Base-by-base conservation (phyloP, 306 rosid genomes). In the Rosa multiflora region DNA sequence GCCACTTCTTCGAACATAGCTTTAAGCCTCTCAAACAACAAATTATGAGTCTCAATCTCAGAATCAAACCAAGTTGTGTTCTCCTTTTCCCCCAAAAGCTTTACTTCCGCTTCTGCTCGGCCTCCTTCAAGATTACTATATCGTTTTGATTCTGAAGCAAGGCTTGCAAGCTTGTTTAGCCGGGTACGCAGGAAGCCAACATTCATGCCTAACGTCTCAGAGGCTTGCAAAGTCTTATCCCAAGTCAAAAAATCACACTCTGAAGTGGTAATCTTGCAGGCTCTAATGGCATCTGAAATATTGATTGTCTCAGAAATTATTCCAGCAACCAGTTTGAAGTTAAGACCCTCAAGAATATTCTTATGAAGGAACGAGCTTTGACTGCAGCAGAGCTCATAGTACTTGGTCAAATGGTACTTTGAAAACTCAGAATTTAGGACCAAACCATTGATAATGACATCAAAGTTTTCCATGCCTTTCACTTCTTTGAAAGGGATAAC, bases 231-330 rank as follows among this genome's bases (percentile, higher is more conserved):
- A 40, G 90, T 88, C 78, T 63, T 81, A 56, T 80, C 82, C 92
- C 97, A 91, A 10, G 70, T 73, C 5, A 49, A 52, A 29, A 88
- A 79, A 23, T 79, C 55, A 1, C 73, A 82, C 18, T 67, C 40
- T 29, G 89, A 67, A 69, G 82, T 89, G 63, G 78, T 76, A 29
- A 84, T 66, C 47, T 86, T 82, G 91, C 90, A 74, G 46, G 77
- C 86, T 83, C 79, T 84, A 64, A 91, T 88, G 84, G 84, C 97
- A 69, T 89, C 91, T 4, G 90, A 89, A 62, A 89, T 84, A 55
- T 84, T 86, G 58, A 82, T 74, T 3, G 89, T 87, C 87, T 91
- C 91, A 20, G 80, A 76, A n/a, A 91, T 89, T 18, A 87, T 83
- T 79, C 92, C 92, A 37, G 86, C 81, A 10, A 79, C 83, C 12